Conservation (phyloP, 78 protist species). For the Dictyostelium citrinum region DNA sequence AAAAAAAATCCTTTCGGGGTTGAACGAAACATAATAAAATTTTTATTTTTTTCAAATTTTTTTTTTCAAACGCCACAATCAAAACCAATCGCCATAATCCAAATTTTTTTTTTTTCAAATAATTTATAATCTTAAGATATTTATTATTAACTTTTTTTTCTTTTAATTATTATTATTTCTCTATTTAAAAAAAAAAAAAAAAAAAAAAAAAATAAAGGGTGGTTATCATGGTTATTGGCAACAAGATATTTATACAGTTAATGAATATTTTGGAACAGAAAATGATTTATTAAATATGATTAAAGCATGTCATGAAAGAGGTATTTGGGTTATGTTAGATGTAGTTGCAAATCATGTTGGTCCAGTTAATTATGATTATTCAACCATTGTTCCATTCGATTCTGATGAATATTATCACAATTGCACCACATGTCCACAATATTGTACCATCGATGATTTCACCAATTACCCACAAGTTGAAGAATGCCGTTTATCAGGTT, state of each 20-base stretch:
- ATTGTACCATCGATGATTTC: constrained; percentile 83
- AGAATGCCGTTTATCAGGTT: constrained; percentile 82
- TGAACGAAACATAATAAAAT: background rate
- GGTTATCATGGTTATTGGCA: constrained; percentile 93
- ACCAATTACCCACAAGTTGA: constrained; percentile 77
- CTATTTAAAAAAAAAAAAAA: background rate
- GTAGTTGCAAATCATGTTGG: constrained; percentile 83
- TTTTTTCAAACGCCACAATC: background rate
- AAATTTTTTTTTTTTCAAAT: no score
- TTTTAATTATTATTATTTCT: background rate
- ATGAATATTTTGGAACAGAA: constrained; percentile 81
- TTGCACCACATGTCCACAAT: constrained; percentile 56
- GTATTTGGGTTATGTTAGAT: constrained; percentile 84
- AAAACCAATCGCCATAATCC: background rate
- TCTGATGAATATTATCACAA: constrained; percentile 80
- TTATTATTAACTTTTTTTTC: constrained; percentile 36
- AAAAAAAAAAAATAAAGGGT: constrained; percentile 21
- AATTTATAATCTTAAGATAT: no score
- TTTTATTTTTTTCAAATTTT: background rate
- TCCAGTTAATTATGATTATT: constrained; percentile 65
- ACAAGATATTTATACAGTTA: constrained; percentile 70
- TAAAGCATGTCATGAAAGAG: constrained; percentile 40
- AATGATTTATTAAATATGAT: constrained; percentile 84
- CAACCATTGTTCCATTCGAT: constrained; percentile 80
- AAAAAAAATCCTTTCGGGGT: background rate